Base-by-base conservation (phyloP, 345 rosid species). In the Mallotus nudiflorus region DNA sequence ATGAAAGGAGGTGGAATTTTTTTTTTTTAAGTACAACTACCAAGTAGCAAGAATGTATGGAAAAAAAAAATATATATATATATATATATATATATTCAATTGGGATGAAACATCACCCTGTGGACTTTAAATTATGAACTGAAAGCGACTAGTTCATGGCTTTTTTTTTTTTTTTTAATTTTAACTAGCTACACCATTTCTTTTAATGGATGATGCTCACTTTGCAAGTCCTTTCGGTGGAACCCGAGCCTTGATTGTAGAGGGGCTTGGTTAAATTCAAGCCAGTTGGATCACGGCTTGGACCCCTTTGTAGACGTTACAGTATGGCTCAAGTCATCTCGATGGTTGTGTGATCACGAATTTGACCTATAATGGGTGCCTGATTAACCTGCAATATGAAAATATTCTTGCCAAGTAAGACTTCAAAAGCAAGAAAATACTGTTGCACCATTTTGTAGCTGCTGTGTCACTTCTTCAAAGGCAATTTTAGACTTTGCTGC, bases 81-180 rank as follows among this genome's bases (percentile, higher is more conserved):
- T n/a, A n/a, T n/a, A n/a, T n/a, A n/a, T n/a, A n/a, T n/a, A n/a
- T 63, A 69, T 69, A 62, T 64, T 73, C 29, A 62, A 68, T 46
- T 70, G 44, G 35, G 64, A 73, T 35, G 65, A 56, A 72, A 78
- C 67, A 60, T 76, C 76, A 76, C 27, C 68, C 22, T 49, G 20
- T 27, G 59, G 62, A 73, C 40, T 64, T 73, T 52, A 70, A 80
- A 68, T 63, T 7, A 50, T 16, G 29, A 16, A n/a, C 4, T 48
- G 79, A 78, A 52, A 65, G 77, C 16, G 74, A 81, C 81, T 42
- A 10, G n/a, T n/a, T n/a, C n/a, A n/a, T n/a, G n/a, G n/a, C n/a
- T n/a, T n/a, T n/a, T n/a, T n/a, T n/a, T n/a, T 62, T 71, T 24
- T 12, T 9, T 40, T 52, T 42, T 12, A 42, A 42, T 12, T 6